Percentiles rank a stretch among this genome's conserved stretches.
Conservation (phyloP, 441 rosid species). For the Croton setiger region DNA sequence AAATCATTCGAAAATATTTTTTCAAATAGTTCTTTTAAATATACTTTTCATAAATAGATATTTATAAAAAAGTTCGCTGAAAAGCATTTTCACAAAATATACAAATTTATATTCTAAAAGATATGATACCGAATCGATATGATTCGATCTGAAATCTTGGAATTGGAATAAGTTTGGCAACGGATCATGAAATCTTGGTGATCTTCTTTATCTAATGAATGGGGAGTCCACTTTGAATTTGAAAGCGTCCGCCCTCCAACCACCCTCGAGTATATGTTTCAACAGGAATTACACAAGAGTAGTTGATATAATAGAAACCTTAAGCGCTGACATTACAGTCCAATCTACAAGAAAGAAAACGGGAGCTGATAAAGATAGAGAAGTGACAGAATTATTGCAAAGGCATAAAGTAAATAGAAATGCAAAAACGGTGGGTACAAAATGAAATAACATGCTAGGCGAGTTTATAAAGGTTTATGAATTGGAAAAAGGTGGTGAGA, state of each 20-base stretch:
- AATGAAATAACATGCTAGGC: constrained; percentile 99
- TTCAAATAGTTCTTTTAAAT: too few species aligned
- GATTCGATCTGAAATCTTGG: too few species aligned
- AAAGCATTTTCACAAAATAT: too few species aligned
- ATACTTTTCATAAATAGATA: too few species aligned
- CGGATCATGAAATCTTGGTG: too few species aligned
- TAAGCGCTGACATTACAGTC: constrained; percentile 20
- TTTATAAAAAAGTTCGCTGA: too few species aligned
- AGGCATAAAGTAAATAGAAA: constrained; percentile 79
- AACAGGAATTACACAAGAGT: background rate
- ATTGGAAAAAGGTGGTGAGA: constrained; percentile 83
- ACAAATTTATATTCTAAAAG: too few species aligned
- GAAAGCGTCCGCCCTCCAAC: background rate
- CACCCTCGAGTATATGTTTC: background rate
- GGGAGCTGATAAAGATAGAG: constrained; percentile 87
- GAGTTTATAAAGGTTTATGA: constrained; percentile 91
- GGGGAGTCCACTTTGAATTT: too few species aligned
- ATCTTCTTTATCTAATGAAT: too few species aligned
- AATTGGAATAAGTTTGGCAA: too few species aligned
- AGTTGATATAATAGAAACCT: background rate
- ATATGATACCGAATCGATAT: too few species aligned
- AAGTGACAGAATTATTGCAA: constrained; percentile 81
- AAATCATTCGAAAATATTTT: too few species aligned
- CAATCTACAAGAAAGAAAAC: constrained; percentile 67
- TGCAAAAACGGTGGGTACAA: constrained; percentile 89